Evolutionary conservation across 345 rosid genomes (phyloP), one percentile per base, ranked within the genome.

Genomic region (Arabis alpina): DNA sequence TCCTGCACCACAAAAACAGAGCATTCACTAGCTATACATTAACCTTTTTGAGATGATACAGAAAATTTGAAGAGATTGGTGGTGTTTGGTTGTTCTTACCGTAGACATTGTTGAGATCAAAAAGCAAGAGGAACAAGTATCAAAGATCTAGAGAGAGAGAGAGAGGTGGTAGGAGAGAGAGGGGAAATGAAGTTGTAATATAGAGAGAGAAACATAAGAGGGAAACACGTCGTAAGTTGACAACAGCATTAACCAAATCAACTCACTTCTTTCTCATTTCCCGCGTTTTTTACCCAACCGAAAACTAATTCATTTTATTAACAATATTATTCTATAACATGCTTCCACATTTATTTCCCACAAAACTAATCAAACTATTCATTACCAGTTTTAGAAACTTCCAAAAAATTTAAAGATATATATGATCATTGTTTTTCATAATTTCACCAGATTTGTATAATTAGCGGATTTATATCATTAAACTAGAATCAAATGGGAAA

Each of bases 191-290:
- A 68, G 64, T 43, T 61, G 68, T 68, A 54, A 68, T 75, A 75
- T 61, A 74, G 52, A 66, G 19, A 37, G 24, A 54, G 68, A 24
- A 34, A 74, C 62, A 74, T 52, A 28, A 74, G 73, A 74, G 73
- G 78, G 63, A 53, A 74, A 45, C 78, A 74, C 78, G 78, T 74
- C 62, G 61, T 52, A 28, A 62, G 73, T 67, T 74, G 78, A 67
- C 73, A 74, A 67, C 77, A 44, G 49, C 68, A 44, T 45, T 74
- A 67, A 67, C 78, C 73, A 74, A 74, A 60, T 74, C 73, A 74
- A 67, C 72, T 27, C 63, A 65, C 43, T 41, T 48, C 70, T 41
- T 8, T 65, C 61, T 50, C 32, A 45, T 59, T 74, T 51, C 66
- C 72, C 71, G 66, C 66, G 52, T 64, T 6, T 48, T 39, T 48